phyloP scores from a whole-genome alignment of 75 land plant genomes.

The Adiantum capillusveneris region DNA sequence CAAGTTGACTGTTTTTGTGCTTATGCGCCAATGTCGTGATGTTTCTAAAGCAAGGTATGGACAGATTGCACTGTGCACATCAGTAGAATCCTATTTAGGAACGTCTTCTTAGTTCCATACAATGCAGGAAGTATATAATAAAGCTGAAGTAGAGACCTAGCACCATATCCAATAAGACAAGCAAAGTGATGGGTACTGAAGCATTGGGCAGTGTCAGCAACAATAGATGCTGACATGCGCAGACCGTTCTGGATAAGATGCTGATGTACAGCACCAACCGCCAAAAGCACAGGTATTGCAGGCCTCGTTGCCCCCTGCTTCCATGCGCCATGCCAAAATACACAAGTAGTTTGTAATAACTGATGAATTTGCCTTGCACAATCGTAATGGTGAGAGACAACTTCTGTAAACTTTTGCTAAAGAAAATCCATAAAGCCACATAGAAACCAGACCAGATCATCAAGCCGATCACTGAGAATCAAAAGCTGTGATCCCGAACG shows the following conservation, averaged over 20 bases:
- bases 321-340: neutral
- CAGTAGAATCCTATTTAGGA: neutral
- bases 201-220: slow-evolving; percentile 97
- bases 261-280: slow-evolving; percentile 99
- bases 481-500: slow-evolving; percentile 83
- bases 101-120: neutral
- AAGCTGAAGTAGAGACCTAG: slow-evolving; percentile 54
- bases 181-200: slow-evolving; percentile 99
- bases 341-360: too few species aligned
- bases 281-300: slow-evolving; percentile 91
- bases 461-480: slow-evolving; percentile 85
- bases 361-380: slow-evolving; percentile 90
- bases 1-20: slow-evolving; percentile 78
- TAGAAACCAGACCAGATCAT: slow-evolving; percentile 76
- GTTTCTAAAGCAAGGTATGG: slow-evolving; percentile 96
- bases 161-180: slow-evolving; percentile 97
- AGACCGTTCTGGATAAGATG: slow-evolving; percentile 94
- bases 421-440: too few species aligned
- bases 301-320: slow-evolving; percentile 80
- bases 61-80: slow-evolving; percentile 79
- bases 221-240: slow-evolving; percentile 86
- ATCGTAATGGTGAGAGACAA: slow-evolving; percentile 73
- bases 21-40: slow-evolving; percentile 93
- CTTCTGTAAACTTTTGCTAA: slow-evolving; percentile 24
- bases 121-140: neutral